A percentile compares a stretch with the other conserved stretches of the same genome.
phyloP scores from a whole-genome alignment of 352 stramenopile genomes.

The Aphanomyces invadans region DNA sequence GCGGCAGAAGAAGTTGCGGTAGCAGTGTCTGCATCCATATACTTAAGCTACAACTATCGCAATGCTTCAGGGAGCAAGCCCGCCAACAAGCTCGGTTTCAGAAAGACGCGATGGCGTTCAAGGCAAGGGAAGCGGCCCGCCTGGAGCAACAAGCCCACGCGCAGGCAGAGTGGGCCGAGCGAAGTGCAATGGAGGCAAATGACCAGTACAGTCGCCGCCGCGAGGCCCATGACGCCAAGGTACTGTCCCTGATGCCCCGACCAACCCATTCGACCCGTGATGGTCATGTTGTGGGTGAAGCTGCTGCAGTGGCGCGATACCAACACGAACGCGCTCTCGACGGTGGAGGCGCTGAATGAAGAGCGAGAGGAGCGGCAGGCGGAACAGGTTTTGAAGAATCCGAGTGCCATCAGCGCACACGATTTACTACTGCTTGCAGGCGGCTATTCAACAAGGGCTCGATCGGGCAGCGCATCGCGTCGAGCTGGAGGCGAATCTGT shows the following conservation, averaged over 20 bases:
- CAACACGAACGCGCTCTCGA: constrained; percentile 12
- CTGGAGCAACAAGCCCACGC: background rate
- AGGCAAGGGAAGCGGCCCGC: background rate
- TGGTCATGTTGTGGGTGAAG: background rate
- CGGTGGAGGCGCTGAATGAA: constrained; percentile 15
- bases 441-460: constrained; percentile 13
- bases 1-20: constrained; percentile 14
- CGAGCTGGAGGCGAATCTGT: constrained; percentile 13
- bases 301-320: constrained; percentile 4
- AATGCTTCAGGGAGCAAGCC: background rate
- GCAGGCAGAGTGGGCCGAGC: constrained; percentile 2
- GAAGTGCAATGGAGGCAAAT: constrained; percentile 2
- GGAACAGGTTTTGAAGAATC: background rate
- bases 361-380: constrained; percentile 1
- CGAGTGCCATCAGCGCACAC: background rate
- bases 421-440: background rate
- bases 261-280: background rate
- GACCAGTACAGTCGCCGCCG: constrained; percentile 9
- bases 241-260: no score
- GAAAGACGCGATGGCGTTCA: constrained; percentile 14
- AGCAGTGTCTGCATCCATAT: background rate
- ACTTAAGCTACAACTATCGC: no score
- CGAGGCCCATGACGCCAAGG: constrained; percentile 15
- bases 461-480: constrained; percentile 15
- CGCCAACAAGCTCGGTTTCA: constrained; percentile 15